phyloP scores from a whole-genome alignment of 2,329 filamentous ascomycete genomes.

The Colletotrichum euphorbiae region DNA sequence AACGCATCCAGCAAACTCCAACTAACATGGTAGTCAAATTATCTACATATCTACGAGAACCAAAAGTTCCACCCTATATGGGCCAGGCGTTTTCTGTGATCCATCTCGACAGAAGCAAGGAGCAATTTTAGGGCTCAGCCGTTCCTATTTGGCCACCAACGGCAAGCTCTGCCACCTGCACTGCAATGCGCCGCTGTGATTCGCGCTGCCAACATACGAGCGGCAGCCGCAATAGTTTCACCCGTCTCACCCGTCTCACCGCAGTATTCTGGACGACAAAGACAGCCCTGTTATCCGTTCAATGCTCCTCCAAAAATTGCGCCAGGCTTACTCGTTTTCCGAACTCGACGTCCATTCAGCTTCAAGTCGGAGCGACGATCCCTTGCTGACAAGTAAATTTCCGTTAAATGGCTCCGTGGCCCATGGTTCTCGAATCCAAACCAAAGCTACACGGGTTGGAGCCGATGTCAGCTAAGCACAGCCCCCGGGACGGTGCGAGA shows the following conservation, averaged over 20 bases:
- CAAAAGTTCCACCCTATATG: background rate
- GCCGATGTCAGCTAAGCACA: conserved; percentile 8
- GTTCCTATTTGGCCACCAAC: conserved; percentile 2
- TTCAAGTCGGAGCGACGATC: background rate
- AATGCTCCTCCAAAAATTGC: background rate
- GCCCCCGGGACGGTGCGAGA: conserved; percentile 18
- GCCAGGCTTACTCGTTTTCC: background rate
- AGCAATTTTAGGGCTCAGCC: background rate
- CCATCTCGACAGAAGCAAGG: background rate
- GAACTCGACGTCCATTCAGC: background rate
- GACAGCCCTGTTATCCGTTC: background rate
- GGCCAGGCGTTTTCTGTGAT: background rate
- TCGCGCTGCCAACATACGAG: conserved; percentile 4
- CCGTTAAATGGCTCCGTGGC: background rate
- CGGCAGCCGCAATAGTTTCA: conserved; percentile 24
- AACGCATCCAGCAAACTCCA: conserved; percentile 1
- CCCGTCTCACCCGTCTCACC: conserved; percentile 14
- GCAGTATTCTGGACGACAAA: background rate
- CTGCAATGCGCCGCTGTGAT: background rate
- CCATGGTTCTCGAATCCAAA: background rate
- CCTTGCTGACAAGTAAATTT: background rate
- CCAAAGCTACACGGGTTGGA: background rate
- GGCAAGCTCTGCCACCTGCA: conserved; percentile 4
- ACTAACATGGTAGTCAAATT: background rate
- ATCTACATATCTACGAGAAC: background rate